Base-by-base conservation (phyloP, 2,329 filamentous ascomycete genomes). In the Xylaria sp. region DNA sequence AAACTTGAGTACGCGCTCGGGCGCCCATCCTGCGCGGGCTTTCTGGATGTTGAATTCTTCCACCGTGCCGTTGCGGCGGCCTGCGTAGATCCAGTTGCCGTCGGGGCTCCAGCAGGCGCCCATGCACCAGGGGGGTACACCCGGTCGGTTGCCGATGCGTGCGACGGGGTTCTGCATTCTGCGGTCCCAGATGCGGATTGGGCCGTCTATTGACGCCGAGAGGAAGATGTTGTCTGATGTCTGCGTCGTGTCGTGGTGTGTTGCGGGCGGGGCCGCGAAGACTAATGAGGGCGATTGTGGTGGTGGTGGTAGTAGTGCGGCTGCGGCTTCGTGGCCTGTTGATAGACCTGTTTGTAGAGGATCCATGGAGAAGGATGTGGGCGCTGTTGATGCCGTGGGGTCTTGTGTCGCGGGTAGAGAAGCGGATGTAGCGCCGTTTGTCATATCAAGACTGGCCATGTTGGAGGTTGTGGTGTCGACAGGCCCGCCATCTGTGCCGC, bases 41-140 rank as follows among this genome's bases (percentile, higher is more conserved):
- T 94, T 94, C 78, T 96, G 93, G 20, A 99, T 85, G 76, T 90
- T 94, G 81, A 92, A 99, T 81, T 99, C 96, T 74, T 99, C 96
- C 0, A 99, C 96, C 0, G 94, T 97, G 61, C 94, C 89, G 80
- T 98, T 98, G 67, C 96, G 87, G 34, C 96, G 87, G 0, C 96
- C 96, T 0, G 92, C 94, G 81, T 97, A 99, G 75, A 99, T 94
- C 80, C 89, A 94, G 81, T 98, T 98, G 15, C 96, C 96, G 78
- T 98, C 93, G 0, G 94, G 94, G 64, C 92, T 95, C 96, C 96
- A 99, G 82, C 94, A 97, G 0, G 94, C 94, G 73, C 93, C 94
- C 90, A 97, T 98, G 80, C 95, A 98, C 95, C 95, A 99, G 0
- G 95, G 96, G 0, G 96, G 95, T 0, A 94, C 92, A 20, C 90